Evolutionary conservation across 23 red algal genomes (phyloP).

Genomic region (Gracilaria caudata): DNA sequence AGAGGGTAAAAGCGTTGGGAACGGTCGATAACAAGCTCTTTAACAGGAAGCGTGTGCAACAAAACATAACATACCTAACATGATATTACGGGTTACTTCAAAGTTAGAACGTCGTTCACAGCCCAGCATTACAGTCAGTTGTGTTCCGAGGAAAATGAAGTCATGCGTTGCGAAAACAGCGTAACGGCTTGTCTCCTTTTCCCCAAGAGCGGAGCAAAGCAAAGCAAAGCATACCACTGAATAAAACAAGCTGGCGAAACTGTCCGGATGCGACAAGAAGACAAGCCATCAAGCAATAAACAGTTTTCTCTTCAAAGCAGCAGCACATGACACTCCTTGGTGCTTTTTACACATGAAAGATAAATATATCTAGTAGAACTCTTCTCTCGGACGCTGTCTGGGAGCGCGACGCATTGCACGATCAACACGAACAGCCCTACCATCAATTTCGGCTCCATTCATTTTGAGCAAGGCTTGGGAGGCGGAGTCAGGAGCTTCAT

Average conservation of each 20-base stretch:
- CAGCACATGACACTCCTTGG: slow-evolving; percentile 14
- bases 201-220: neutral
- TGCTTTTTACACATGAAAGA: slow-evolving; percentile 6
- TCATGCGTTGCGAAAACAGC: too few species aligned
- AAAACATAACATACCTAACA: slow-evolving; percentile 24
- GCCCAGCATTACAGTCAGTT: neutral
- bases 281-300: slow-evolving; percentile 17
- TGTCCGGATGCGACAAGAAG: neutral
- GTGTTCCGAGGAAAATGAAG: slow-evolving; percentile 2
- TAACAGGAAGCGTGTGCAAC: slow-evolving; percentile 18
- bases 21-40: slow-evolving; percentile 21
- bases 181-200: neutral
- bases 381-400: slow-evolving; percentile 38
- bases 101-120: slow-evolving; percentile 11
- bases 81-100: slow-evolving; percentile 17
- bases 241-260: slow-evolving; percentile 5
- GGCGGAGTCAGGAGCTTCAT: slow-evolving; percentile 66
- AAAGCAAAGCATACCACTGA: neutral
- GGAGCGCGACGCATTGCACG: slow-evolving; percentile 52
- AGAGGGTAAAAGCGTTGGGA: neutral
- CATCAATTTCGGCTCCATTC: slow-evolving; percentile 82
- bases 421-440: slow-evolving; percentile 81
- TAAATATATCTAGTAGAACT: slow-evolving; percentile 28
- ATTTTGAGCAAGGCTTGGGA: slow-evolving; percentile 67
- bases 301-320: slow-evolving; percentile 14